Evolutionary conservation across 2,329 filamentous ascomycete genomes (phyloP), one percentile per base, ranked within the genome.

Genomic region (Xylaria sp.): DNA sequence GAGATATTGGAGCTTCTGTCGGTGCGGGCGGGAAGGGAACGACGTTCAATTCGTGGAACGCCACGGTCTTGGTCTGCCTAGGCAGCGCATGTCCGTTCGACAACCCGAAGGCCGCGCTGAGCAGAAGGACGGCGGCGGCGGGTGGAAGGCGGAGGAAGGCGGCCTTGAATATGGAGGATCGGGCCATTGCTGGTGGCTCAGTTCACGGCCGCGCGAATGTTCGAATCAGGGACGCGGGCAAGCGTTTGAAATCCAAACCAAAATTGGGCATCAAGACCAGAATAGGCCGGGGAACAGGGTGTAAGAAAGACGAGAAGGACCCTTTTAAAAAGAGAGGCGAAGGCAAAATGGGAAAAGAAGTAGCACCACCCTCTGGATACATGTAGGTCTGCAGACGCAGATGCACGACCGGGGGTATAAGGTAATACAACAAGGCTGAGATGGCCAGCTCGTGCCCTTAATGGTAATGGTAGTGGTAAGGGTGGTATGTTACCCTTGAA

Each of bases 71-170:
- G 6, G 76, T 78, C 48, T 76, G 71, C 39, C 69, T 72, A 17
- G 76, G 76, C 16, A 78, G 63, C 43, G 66, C 71, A 65, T 77
- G 70, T 41, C 70, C 71, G n/a, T 66, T 53, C 17, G 71, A 64
- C 50, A 70, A 55, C 29, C 64, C 62, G 56, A 72, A 59, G 26
- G 74, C 61, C 39, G 65, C 63, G 46, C 69, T 66, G 57, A 76
- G 52, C 44, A 74, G 54, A 39, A 76, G 63, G 42, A 70, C 62
- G 39, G 69, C 66, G 26, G 70, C 66, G 38, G 70, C 63, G 6
- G 69, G 65, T 17, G 75, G 72, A 40, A 77, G 63, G 19, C 66
- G 72, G 48, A 70, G 64, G 62, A 74, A 70, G 43, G 67, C 61
- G 57, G 67, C 55, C 62, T 55, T 52, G 48, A 66, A 66, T 65